These are phyloP conservation scores for Bromus sterilis DNA, from an alignment of 176 grass and related monocot species.

Conservation along the genomic window DNA sequence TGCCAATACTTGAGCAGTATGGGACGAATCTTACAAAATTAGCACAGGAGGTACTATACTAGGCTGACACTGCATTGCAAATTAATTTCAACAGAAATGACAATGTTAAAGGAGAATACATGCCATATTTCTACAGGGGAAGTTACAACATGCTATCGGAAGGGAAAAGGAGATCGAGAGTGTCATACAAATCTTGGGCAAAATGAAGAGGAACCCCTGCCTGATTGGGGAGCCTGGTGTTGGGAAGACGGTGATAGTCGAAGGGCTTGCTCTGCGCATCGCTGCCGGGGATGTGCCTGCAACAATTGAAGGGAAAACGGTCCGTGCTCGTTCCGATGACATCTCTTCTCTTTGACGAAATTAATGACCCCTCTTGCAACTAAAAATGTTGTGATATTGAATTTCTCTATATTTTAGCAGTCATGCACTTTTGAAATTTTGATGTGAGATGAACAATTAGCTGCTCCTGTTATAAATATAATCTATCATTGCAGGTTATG, in stretches of 20 bases:
- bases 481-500: slow-evolving; percentile 47
- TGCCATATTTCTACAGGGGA: slow-evolving; percentile 43
- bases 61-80: not conserved
- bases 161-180: slow-evolving; percentile 76
- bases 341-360: not conserved
- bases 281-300: slow-evolving; percentile 73
- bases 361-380: not conserved
- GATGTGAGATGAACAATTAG: not conserved
- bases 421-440: no score
- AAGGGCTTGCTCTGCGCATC: slow-evolving; percentile 88
- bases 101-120: not conserved
- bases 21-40: slow-evolving; percentile 88
- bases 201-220: slow-evolving; percentile 86
- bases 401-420: not conserved
- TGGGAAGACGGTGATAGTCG: slow-evolving; percentile 89
- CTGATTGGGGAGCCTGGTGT: slow-evolving; percentile 97
- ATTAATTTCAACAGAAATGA: not conserved
- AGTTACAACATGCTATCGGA: slow-evolving; percentile 83
- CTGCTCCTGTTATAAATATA: not conserved
- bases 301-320: slow-evolving; percentile 83
- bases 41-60: slow-evolving; percentile 64
- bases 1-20: slow-evolving; percentile 82
- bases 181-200: slow-evolving; percentile 76
- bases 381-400: not conserved
- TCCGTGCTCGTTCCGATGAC: not conserved